Percentiles rank a stretch among this genome's conserved stretches.
Evolutionary conservation across 2,329 filamentous ascomycete species (phyloP).

Genomic region (Aureobasidium sp.): DNA sequence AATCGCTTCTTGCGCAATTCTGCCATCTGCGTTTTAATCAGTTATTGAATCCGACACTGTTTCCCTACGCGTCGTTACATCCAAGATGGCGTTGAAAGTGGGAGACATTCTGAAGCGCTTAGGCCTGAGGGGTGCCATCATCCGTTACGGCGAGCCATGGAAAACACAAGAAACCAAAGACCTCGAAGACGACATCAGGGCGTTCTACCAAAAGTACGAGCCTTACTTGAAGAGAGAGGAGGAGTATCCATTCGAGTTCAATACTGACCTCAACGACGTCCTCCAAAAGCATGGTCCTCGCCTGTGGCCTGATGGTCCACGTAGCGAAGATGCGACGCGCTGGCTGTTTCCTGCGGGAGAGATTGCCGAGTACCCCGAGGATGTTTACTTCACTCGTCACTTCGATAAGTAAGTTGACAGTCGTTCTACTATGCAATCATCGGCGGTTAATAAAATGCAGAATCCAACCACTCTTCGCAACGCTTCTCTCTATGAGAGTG

Average conservation of each 20-base stretch:
- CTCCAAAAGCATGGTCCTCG: neutral
- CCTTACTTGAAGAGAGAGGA: neutral
- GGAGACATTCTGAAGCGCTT: neutral
- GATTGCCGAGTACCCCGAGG: neutral
- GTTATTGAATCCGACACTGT: neutral
- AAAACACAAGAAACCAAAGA: conserved; percentile 1
- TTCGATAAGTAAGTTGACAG: neutral
- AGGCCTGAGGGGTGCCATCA: neutral
- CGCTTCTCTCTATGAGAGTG: neutral
- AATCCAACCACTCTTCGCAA: neutral
- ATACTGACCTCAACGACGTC: neutral
- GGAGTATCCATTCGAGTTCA: neutral
- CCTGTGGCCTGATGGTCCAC: neutral
- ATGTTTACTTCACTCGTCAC: neutral
- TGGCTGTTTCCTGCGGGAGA: neutral
- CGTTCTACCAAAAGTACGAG: neutral
- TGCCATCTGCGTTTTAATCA: neutral
- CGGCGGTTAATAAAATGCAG: neutral
- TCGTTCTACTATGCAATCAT: neutral
- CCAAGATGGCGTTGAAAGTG: neutral
- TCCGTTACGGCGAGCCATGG: neutral
- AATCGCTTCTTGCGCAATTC: neutral
- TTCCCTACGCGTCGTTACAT: neutral
- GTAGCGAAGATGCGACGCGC: neutral
- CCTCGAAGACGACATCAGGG: neutral